Evolutionary conservation across 176 grass and related monocot species (phyloP).

Genomic region (Alopecurus myosuroides): DNA sequence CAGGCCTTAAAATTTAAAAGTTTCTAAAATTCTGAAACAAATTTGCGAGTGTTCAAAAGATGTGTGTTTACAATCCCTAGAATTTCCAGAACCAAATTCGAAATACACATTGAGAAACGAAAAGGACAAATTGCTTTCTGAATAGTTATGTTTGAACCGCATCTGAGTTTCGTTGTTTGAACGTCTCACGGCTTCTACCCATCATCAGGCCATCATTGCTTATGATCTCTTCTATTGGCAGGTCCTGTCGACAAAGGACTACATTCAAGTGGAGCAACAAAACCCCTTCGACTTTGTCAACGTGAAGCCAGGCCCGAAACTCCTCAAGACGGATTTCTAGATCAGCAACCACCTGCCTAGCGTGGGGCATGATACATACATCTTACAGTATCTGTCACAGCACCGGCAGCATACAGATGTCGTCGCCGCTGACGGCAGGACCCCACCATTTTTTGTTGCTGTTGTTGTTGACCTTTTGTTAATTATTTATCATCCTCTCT

Average conservation of each 20-base stretch:
- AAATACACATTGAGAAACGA: too few species aligned
- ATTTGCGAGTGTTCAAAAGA: too few species aligned
- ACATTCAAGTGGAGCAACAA: conserved; percentile 79
- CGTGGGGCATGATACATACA: conserved; percentile 21
- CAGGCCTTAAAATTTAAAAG: too few species aligned
- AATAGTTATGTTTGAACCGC: too few species aligned
- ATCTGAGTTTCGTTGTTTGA: not conserved
- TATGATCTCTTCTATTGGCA: conserved; percentile 17
- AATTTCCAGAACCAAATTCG: too few species aligned
- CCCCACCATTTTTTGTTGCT: conserved; percentile 23
- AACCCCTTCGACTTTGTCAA: conserved; percentile 56
- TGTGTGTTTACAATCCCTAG: too few species aligned
- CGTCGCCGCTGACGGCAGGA: not conserved
- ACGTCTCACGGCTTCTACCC: not conserved
- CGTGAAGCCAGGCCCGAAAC: conserved; percentile 75
- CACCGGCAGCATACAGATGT: conserved; percentile 25
- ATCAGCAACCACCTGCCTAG: not conserved
- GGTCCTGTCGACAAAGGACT: conserved; percentile 96
- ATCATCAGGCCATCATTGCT: not conserved
- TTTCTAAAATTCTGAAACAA: too few species aligned
- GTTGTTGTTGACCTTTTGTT: conserved; percentile 3
- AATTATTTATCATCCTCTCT: conserved; percentile 8
- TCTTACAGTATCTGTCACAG: conserved; percentile 27
- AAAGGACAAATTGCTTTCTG: too few species aligned
- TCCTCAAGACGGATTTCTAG: conserved; percentile 95